phyloP scores from a whole-genome alignment of 2,329 filamentous ascomycete genomes.

The Aspergillus latus region DNA sequence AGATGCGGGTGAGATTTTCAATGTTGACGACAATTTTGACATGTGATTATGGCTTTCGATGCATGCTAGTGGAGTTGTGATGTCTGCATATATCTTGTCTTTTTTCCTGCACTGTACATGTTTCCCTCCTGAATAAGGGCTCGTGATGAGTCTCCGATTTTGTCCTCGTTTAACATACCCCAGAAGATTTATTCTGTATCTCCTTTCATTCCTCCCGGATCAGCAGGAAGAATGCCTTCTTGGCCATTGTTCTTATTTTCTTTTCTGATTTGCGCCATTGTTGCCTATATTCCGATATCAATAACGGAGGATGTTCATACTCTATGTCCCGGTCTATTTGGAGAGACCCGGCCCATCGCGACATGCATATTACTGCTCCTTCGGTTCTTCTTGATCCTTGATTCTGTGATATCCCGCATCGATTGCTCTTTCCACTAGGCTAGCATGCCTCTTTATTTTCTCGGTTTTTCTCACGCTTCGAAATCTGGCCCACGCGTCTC shows the following conservation, averaged over 20 bases:
- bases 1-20: conserved; percentile 44
- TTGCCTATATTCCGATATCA: conserved; percentile 9
- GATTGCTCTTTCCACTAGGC: conserved; percentile 7
- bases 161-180: conserved; percentile 13
- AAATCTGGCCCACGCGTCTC: conserved; percentile 5
- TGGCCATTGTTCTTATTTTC: not conserved
- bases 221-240: conserved; percentile 6
- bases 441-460: conserved; percentile 12
- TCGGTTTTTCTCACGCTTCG: conserved; percentile 5
- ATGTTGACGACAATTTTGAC: conserved; percentile 47
- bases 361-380: conserved; percentile 3
- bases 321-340: not conserved
- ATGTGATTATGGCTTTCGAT: conserved; percentile 42
- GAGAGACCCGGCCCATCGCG: not conserved
- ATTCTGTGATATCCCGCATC: conserved; percentile 16
- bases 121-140: conserved; percentile 24
- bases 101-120: conserved; percentile 32
- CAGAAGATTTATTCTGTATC: conserved; percentile 12
- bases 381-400: not conserved
- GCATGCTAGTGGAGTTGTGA: conserved; percentile 42
- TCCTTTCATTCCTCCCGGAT: not conserved
- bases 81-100: conserved; percentile 31
- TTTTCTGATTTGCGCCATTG: conserved; percentile 2
- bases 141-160: conserved; percentile 19
- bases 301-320: conserved; percentile 12